These are phyloP conservation scores for Pseudozyma tsukubaensis DNA, from an alignment of 1,284 basidiomycete genomes.

Conservation along the genomic window DNA sequence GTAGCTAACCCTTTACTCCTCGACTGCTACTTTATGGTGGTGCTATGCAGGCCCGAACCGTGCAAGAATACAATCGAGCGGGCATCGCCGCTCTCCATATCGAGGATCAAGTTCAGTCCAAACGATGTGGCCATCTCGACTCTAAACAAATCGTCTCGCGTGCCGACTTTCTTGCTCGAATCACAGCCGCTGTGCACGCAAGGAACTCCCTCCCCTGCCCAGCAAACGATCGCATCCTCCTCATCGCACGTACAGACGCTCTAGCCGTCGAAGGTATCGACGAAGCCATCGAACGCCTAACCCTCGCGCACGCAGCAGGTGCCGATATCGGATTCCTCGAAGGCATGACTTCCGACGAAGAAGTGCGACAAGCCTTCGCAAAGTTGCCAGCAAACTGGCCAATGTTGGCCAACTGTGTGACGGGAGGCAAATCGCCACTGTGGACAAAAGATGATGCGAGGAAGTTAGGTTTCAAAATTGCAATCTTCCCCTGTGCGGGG, in stretches of 20 bases:
- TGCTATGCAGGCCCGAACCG: slow-evolving; percentile 72
- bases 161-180: slow-evolving; percentile 80
- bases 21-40: no score
- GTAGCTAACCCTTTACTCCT: no score
- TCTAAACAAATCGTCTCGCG: slow-evolving; percentile 83
- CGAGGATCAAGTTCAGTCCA: slow-evolving; percentile 83
- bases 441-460: slow-evolving; percentile 34
- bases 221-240: slow-evolving; percentile 78
- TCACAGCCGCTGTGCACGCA: slow-evolving; percentile 75
- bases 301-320: slow-evolving; percentile 79
- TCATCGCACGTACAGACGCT: slow-evolving; percentile 85
- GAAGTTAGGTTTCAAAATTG: slow-evolving; percentile 38
- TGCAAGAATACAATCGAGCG: slow-evolving; percentile 77
- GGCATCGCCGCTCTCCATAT: slow-evolving; percentile 83
- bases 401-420: slow-evolving; percentile 46
- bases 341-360: slow-evolving; percentile 74
- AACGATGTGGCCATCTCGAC: slow-evolving; percentile 82
- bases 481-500: slow-evolving; percentile 52
- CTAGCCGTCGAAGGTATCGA: slow-evolving; percentile 83
- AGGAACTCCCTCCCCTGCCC: slow-evolving; percentile 72
- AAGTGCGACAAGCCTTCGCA: slow-evolving; percentile 76
- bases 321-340: slow-evolving; percentile 88
- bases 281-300: slow-evolving; percentile 78
- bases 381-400: slow-evolving; percentile 71
- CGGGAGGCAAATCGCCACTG: slow-evolving; percentile 39